These are phyloP conservation scores for Trichocomaceae sp. DNA, from an alignment of 2,329 filamentous ascomycete genomes.

Conservation along the genomic window DNA sequence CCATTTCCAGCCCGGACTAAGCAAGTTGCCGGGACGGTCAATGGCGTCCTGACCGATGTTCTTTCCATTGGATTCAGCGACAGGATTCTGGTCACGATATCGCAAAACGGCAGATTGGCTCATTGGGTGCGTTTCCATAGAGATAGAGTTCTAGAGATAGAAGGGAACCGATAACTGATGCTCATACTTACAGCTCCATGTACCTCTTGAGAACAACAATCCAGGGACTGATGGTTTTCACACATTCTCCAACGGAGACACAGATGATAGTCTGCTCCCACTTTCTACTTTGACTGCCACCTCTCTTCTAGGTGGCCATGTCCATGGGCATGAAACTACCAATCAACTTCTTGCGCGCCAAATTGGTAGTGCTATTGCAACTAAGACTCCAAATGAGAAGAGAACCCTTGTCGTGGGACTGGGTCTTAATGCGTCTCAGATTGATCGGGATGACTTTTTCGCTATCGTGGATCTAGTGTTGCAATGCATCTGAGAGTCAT, in stretches of 20 bases:
- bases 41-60: conserved; percentile 64
- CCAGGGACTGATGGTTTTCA: conserved; percentile 32
- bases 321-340: conserved; percentile 69
- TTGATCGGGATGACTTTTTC: conserved; percentile 38
- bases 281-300: conserved; percentile 76
- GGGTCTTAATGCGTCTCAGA: conserved; percentile 45
- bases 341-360: conserved; percentile 87
- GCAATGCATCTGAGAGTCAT: conserved; percentile 31
- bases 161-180: neutral
- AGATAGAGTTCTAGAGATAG: neutral
- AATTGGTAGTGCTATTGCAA: conserved; percentile 71
- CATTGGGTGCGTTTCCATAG: conserved; percentile 67
- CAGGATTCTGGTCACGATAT: conserved; percentile 84
- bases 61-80: conserved; percentile 71
- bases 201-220: conserved; percentile 29
- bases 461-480: conserved; percentile 38
- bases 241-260: conserved; percentile 31
- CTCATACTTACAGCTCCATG: conserved; percentile 22
- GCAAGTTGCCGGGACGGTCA: conserved; percentile 55
- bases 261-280: conserved; percentile 60
- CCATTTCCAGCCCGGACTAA: conserved; percentile 63
- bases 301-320: conserved; percentile 77
- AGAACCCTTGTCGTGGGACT: conserved; percentile 54
- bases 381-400: conserved; percentile 59
- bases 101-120: conserved; percentile 74